Evolutionary conservation across 139 green algal genomes (phyloP).

Genomic region (Chlamydomonas sp.): DNA sequence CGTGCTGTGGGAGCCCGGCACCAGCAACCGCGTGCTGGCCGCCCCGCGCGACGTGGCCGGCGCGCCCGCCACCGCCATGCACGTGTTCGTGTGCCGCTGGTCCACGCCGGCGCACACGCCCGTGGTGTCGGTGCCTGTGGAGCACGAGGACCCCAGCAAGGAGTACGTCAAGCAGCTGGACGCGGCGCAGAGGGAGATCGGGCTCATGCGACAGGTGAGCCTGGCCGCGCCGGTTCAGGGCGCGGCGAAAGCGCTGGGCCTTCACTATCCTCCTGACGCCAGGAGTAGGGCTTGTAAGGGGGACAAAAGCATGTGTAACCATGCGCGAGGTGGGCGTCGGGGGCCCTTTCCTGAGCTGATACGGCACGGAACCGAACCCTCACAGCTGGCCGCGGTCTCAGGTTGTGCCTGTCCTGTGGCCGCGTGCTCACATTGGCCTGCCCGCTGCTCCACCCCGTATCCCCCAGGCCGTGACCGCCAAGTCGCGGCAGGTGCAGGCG

Average conservation of each 20-base stretch:
- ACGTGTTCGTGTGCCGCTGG: constrained; percentile 36
- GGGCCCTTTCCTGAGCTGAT: too few relatives aligned
- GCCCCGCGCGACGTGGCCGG: too few relatives aligned
- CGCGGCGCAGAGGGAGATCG: constrained; percentile 26
- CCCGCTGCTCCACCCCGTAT: not conserved
- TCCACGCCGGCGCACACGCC: constrained; percentile 1
- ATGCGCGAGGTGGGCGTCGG: too few relatives aligned
- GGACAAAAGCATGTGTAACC: too few relatives aligned
- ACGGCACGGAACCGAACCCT: too few relatives aligned
- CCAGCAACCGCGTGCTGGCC: constrained; percentile 12
- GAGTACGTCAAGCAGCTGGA: constrained; percentile 29
- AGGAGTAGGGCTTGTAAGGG: too few relatives aligned
- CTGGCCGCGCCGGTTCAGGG: too few relatives aligned
- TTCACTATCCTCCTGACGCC: too few relatives aligned
- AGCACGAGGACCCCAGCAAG: constrained; percentile 15
- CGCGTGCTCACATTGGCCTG: too few relatives aligned
- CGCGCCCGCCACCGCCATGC: not conserved
- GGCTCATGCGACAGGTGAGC: constrained; percentile 18
- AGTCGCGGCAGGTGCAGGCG: constrained; percentile 20
- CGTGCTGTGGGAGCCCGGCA: constrained; percentile 19
- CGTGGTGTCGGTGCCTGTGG: constrained; percentile 17
- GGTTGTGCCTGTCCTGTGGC: too few relatives aligned
- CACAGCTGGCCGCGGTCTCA: too few relatives aligned
- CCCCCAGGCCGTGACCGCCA: constrained; percentile 24
- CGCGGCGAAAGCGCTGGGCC: too few relatives aligned